These are phyloP conservation scores for Fusarium sp. DNA, from an alignment of 2,329 filamentous ascomycete genomes.

Conservation along the genomic window DNA sequence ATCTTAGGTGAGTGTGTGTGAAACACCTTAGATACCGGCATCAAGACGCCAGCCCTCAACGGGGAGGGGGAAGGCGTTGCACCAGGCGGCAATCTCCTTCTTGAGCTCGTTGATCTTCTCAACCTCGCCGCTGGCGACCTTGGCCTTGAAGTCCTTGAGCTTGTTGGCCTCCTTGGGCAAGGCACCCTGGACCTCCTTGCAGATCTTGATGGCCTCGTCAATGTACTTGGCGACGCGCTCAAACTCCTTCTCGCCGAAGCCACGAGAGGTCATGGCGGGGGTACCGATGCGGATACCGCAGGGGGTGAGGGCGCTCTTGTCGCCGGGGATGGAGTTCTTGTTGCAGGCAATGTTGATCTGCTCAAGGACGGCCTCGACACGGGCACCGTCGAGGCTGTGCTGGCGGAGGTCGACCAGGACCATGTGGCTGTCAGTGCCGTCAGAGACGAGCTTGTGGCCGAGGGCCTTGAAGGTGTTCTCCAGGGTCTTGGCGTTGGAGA, in stretches of 20 bases:
- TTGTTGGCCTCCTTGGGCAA: slow-evolving; percentile 98
- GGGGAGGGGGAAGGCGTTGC: slow-evolving; percentile 90
- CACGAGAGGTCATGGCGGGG: slow-evolving; percentile 96
- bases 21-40: slow-evolving; percentile 64
- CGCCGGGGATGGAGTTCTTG: slow-evolving; percentile 98
- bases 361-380: slow-evolving; percentile 95
- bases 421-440: slow-evolving; percentile 98
- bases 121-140: slow-evolving; percentile 83
- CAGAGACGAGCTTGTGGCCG: slow-evolving; percentile 93
- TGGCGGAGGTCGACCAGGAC: slow-evolving; percentile 94
- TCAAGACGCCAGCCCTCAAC: slow-evolving; percentile 78
- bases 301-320: slow-evolving; percentile 96
- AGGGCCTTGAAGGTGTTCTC: slow-evolving; percentile 86
- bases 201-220: slow-evolving; percentile 87
- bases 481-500: slow-evolving; percentile 92
- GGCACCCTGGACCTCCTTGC: slow-evolving; percentile 84
- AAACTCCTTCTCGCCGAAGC: slow-evolving; percentile 93
- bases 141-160: slow-evolving; percentile 99
- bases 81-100: slow-evolving; percentile 92
- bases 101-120: slow-evolving; percentile 85
- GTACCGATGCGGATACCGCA: slow-evolving; percentile 96
- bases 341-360: slow-evolving; percentile 99
- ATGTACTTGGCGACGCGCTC: slow-evolving; percentile 91
- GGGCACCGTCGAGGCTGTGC: slow-evolving; percentile 88
- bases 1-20: slow-evolving; percentile 5